Base-by-base conservation (phyloP, 2,329 filamentous ascomycete genomes). In the Apiospora koreana region DNA sequence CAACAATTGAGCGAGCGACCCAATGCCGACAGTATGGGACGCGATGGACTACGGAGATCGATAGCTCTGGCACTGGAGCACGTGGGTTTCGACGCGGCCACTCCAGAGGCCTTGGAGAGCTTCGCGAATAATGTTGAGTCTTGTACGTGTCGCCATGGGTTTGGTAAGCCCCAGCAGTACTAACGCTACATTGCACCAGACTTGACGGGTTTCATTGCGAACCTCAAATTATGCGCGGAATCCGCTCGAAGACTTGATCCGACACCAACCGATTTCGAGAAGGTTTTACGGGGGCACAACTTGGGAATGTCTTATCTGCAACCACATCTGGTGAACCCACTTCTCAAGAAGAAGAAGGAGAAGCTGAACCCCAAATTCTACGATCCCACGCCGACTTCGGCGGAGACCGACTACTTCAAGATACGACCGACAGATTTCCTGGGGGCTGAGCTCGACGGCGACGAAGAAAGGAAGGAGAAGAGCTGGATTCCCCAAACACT, bases 401-500 rank as follows among this genome's bases (percentile, higher is more conserved):
- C 79, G 67, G 80, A 86, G 62, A 76, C 81, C 5, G 79, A 82
- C 62, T 81, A 82, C 18, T 80, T 84, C 21, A 72, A 76, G 41
- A 75, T 66, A 72, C 80, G 80, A 69, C 79, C 82, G 16, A 79
- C 85, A 18, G 85, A 84, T 0, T 81, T 86, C 10, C 81, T 87
- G 21, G 86, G 86, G 31, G 79, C 83, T 5, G 88, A 91, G 69
- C 81, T 92, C 2, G 90, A 88, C 70, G 89, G 89, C 46, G 83
- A 84, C 70, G 75, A 81, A 1, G 89, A 91, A 73, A 90, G 89
- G 75, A 83, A 86, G 10, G 78, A 82, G 16, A 87, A 86, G 74
- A 69, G 78, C 31, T 90, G 89, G 78, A 90, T 92, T 14, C 89
- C 89, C 0, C 79, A 81, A 45, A 83, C 84, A 0, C 90, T 92